Base-by-base conservation (phyloP, 1,284 basidiomycete species). In the Leucoagaricus sp. region DNA sequence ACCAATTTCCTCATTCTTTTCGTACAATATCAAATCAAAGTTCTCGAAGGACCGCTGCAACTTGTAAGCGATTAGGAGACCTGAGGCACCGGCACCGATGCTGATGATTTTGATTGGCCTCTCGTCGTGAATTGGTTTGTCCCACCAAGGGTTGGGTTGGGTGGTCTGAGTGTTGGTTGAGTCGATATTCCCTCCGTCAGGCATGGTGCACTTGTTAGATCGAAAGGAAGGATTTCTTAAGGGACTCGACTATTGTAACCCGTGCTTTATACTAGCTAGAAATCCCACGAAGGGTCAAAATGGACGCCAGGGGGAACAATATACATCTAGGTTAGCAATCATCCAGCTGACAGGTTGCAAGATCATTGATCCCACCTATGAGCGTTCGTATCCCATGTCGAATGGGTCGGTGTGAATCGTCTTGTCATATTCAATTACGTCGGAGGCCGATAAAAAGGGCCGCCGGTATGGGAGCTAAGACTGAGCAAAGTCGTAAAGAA, bases 71-170 rank as follows among this genome's bases (percentile, higher is more conserved):
- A 71, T 60, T 10, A 72, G 49, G 4, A 72, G 64, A 5, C 69
- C 70, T 28, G 71, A 71, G 15, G 70, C 70, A 4, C 71, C 71
- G 8, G 70, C 69, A 15, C 71, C 70, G 19, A 71, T 62, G 55
- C 68, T 69, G 23, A 69, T 63, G 12, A 72, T 61, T 56, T 61
- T 68, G 57, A 71, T 53, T 40, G 51, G 65, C 7, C 66, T 58
- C 48, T 68, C 65, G 7, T 60, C 36, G 47, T 71, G 63, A 12
- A 72, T 68, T 13, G 66, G 68, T 9, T 64, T 62, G 2, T 61
- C 51, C 25, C 60, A 58, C 29, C 64, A 54, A 23, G 58, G 46
- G 23, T 51, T 29, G 4, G 57, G 19, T 5, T 26, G n/a, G 5
- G n/a, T 10, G 10, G 17, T 44, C 28, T 55, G 47, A 15, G 46